Conservation (phyloP, 768 basidiomycete genomes). For the Tulasnella sp. region DNA sequence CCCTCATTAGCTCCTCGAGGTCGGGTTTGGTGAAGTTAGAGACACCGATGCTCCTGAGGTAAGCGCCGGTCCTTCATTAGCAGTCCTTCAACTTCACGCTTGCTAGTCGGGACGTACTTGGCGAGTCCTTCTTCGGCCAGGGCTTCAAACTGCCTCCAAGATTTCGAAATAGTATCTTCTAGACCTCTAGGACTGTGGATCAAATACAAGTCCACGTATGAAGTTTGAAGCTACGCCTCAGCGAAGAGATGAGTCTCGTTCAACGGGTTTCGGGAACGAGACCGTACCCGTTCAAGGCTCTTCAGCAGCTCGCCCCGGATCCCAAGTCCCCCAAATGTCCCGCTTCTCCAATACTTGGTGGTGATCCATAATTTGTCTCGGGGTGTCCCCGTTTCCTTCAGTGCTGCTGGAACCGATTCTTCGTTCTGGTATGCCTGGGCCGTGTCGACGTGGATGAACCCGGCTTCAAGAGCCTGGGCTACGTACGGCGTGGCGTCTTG, state of each 20-base stretch:
- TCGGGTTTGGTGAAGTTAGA: constrained; percentile 50
- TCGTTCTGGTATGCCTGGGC: constrained; percentile 31
- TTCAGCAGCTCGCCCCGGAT: constrained; percentile 8
- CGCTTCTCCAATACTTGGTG: constrained; percentile 48
- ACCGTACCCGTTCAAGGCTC: constrained; percentile 41
- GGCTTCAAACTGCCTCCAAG: constrained; percentile 49
- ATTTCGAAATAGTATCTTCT: constrained; percentile 30
- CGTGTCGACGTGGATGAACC: constrained; percentile 34
- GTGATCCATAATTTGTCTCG: constrained; percentile 53
- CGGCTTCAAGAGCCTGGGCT: constrained; percentile 44
- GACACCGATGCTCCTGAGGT: constrained; percentile 56
- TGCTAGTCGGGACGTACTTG: constrained; percentile 30
- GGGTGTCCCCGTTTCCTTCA: constrained; percentile 12
- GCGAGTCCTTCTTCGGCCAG: constrained; percentile 43
- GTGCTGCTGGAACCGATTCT: constrained; percentile 9
- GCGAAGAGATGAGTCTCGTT: background rate
- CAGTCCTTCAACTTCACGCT: background rate
- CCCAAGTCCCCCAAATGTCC: constrained; percentile 18
- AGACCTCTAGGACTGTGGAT: constrained; percentile 41
- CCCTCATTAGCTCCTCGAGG: constrained; percentile 40
- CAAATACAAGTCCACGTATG: constrained; percentile 58
- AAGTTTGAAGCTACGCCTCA: constrained; percentile 41
- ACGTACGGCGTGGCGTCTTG: constrained; percentile 46
- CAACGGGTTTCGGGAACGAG: background rate
- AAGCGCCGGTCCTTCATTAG: constrained; percentile 8